phyloP scores from a whole-genome alignment of 495 filamentous ascomycete genomes.

The Lindgomyces ingoldianus region DNA sequence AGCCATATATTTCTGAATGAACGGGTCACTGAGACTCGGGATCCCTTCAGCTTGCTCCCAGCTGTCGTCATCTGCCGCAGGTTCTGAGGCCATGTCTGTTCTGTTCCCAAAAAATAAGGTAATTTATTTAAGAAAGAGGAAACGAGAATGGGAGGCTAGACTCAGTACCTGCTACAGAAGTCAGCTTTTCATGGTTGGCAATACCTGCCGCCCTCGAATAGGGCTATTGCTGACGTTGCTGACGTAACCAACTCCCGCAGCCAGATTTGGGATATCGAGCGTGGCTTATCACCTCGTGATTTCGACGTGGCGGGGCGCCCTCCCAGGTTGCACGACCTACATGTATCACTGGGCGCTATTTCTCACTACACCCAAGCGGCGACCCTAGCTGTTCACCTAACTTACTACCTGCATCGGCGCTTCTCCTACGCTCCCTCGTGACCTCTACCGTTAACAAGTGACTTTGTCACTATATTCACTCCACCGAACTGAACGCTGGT shows the following conservation, averaged over 20 bases:
- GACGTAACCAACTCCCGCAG: too few species aligned
- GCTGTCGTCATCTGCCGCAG: constrained; percentile 48
- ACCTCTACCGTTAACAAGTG: background rate
- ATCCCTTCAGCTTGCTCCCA: constrained; percentile 58
- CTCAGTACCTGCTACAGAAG: background rate
- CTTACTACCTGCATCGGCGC: background rate
- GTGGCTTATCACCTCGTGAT: background rate
- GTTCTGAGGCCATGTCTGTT: constrained; percentile 14
- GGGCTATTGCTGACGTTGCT: too few species aligned
- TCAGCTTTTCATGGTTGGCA: background rate
- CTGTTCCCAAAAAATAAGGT: background rate
- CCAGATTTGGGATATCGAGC: too few species aligned
- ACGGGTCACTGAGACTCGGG: constrained; percentile 61
- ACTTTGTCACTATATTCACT: background rate
- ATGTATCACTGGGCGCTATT: too few species aligned
- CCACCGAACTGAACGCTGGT: background rate
- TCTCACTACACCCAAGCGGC: background rate
- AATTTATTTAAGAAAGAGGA: background rate
- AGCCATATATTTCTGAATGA: constrained; percentile 75
- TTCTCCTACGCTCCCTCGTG: background rate
- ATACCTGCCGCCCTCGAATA: background rate
- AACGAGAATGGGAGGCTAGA: background rate
- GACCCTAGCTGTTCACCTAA: background rate
- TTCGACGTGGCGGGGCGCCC: too few species aligned
- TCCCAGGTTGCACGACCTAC: background rate